phyloP scores from a whole-genome alignment of 179 eudicot genomes.

The Actinidia arguta region DNA sequence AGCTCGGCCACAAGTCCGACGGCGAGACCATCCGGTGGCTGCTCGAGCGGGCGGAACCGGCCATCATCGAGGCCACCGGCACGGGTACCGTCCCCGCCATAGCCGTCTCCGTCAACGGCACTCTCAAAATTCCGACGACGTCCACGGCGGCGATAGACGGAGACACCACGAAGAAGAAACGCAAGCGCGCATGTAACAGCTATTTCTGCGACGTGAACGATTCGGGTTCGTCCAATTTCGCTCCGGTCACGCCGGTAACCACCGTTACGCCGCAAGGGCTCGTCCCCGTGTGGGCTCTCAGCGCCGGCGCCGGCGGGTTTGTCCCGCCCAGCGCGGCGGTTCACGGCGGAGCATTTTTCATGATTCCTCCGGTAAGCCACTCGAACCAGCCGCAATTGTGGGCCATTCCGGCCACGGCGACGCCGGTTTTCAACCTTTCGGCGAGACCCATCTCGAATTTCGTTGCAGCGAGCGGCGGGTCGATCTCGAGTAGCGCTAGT shows the following conservation, averaged over 20 bases:
- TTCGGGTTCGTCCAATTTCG: not conserved
- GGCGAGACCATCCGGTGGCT: slow-evolving; percentile 55
- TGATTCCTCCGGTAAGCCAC: slow-evolving; percentile 33
- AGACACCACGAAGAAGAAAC: slow-evolving; percentile 13
- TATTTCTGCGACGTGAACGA: slow-evolving; percentile 15
- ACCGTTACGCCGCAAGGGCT: slow-evolving; percentile 27
- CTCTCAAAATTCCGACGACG: slow-evolving; percentile 40
- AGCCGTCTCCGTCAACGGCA: slow-evolving; percentile 44
- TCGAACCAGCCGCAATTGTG: slow-evolving; percentile 33
- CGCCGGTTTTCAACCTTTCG: slow-evolving; percentile 29
- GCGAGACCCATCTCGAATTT: slow-evolving; percentile 31
- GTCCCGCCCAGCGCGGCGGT: slow-evolving; percentile 38
- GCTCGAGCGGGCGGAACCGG: slow-evolving; percentile 46
- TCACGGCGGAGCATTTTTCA: slow-evolving; percentile 37
- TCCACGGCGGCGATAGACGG: slow-evolving; percentile 14
- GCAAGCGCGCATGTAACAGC: slow-evolving; percentile 25
- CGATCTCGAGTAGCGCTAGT: slow-evolving; percentile 4
- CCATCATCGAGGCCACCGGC: slow-evolving; percentile 51
- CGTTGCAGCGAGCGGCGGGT: slow-evolving; percentile 3
- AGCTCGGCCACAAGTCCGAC: slow-evolving; percentile 48
- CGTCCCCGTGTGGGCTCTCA: slow-evolving; percentile 46
- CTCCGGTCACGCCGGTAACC: not conserved
- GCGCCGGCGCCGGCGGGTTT: slow-evolving; percentile 21
- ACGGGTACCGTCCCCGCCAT: slow-evolving; percentile 53
- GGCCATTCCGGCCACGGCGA: slow-evolving; percentile 34